Evolutionary conservation across 345 rosid species (phyloP).

Genomic region (Turnera subulata): DNA sequence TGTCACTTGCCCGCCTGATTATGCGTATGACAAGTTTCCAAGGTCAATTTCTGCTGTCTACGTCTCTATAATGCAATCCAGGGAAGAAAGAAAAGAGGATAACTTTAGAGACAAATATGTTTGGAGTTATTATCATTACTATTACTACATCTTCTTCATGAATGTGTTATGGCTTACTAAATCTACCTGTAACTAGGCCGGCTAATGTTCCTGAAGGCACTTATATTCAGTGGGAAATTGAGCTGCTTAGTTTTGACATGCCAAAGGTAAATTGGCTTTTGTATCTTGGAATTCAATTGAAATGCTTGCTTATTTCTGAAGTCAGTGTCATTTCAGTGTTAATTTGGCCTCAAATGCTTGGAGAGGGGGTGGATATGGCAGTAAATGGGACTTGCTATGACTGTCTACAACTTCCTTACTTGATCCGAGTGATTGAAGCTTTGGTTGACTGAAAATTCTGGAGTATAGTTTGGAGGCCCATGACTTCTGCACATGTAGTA

Average conservation of each 20-base stretch:
- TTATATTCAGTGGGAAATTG: conserved; percentile 90
- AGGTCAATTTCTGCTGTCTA: conserved; percentile 43
- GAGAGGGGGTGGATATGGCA: not conserved
- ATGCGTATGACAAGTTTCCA: conserved; percentile 85
- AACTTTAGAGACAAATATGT: too few relatives aligned
- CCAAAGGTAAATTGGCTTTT: conserved; percentile 54
- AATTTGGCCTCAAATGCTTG: not conserved
- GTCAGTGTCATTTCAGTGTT: not conserved
- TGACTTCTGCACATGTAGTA: not conserved
- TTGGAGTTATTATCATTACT: not conserved
- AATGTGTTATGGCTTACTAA: conserved; percentile 5
- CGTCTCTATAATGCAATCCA: not conserved
- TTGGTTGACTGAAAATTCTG: not conserved
- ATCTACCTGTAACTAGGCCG: conserved; percentile 55
- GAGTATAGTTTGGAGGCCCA: not conserved
- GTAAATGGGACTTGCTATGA: not conserved
- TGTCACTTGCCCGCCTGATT: conserved; percentile 95
- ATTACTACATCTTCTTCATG: conserved; percentile 5
- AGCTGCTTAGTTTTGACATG: conserved; percentile 93
- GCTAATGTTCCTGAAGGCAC: conserved; percentile 85
- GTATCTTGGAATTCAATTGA: conserved; percentile 1
- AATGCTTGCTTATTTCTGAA: not conserved
- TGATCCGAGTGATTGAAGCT: not conserved
- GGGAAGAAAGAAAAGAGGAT: too few relatives aligned
- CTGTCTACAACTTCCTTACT: not conserved